phyloP scores from a whole-genome alignment of 139 green algal species.

The Pycnococcus provasolii region DNA sequence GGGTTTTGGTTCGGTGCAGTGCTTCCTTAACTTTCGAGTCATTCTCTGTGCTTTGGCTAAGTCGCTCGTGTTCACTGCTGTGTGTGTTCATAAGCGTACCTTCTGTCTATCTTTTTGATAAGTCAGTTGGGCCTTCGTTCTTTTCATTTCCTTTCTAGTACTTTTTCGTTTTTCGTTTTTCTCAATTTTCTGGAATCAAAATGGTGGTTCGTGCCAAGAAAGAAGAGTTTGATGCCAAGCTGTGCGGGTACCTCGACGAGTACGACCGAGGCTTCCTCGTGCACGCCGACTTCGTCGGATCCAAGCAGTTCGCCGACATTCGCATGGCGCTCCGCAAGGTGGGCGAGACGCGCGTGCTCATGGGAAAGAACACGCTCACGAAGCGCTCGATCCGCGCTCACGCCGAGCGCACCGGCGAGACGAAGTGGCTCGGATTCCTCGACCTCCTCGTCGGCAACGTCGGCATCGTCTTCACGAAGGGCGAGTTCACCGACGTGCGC shows the following conservation, averaged over 20 bases:
- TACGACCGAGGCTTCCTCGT: constrained; percentile 67
- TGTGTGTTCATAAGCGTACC: no score
- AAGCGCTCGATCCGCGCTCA: constrained; percentile 88
- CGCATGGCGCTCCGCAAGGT: constrained; percentile 71
- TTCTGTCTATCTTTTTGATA: no score
- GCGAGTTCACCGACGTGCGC: constrained; percentile 47
- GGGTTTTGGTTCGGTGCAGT: no score
- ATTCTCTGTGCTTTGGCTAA: no score
- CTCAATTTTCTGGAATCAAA: no score
- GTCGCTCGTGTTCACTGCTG: no score
- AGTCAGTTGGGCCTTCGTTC: no score
- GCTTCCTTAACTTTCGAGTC: no score
- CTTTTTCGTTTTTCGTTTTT: no score
- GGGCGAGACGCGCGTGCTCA: constrained; percentile 70
- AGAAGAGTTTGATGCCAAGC: constrained; percentile 31
- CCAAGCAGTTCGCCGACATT: constrained; percentile 96
- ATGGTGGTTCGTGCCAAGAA: constrained; percentile 28
- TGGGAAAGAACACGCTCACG: constrained; percentile 99
- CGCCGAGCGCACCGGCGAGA: constrained; percentile 74
- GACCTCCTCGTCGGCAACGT: constrained; percentile 92
- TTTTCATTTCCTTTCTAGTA: no score
- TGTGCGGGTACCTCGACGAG: constrained; percentile 36
- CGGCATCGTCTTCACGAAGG: constrained; percentile 92
- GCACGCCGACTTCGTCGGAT: constrained; percentile 97
- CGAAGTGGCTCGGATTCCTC: constrained; percentile 71